Evolutionary conservation across 495 filamentous ascomycete species (phyloP), one percentile per base, ranked within the genome.

Genomic region (Sabuloglossum arenarium): DNA sequence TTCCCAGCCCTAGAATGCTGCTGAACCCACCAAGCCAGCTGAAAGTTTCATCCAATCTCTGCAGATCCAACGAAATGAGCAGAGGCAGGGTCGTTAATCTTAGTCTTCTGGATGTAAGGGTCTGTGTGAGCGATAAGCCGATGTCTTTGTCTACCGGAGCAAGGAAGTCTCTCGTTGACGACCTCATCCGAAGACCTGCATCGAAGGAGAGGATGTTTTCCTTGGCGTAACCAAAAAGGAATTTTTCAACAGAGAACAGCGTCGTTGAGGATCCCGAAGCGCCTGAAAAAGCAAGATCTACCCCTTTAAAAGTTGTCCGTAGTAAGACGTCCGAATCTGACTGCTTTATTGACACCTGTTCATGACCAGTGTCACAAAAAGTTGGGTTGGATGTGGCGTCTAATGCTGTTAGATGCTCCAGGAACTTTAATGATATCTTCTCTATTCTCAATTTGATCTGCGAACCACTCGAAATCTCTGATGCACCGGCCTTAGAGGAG

Each of bases 21-120:
- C 90, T 96, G 21, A 99, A 70, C 0, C 93, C 93, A 16, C 91
- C 93, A 63, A 96, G 85, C 74, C 85, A 88, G 30, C 79, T 77
- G 53, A 97, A 77, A 4, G 83, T 84, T 53, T 94, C 90, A 60
- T 99, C 93, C 12, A 97, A 62, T 39, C 76, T 79, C 59, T 82
- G 81, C 11, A 95, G 71, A 67, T 97, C 85, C 28, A 97, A 64
- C 56, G 77, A 76, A 6, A 97, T 57, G 55, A 82, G 79, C 0
- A 97, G 66, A 1, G 90, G 88, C 14, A 91, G 72, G 1, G 88
- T 94, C n/a, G 73, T 75, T n/a, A 94, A 61, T n/a, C 84, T 77
- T 25, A 86, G 65, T 45, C 74, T 73, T n/a, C 75, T 74, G 4
- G 69, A 66, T 0, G 74, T 69, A 6, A 71, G 45, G 0, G 71